Evolutionary conservation across 1,284 basidiomycete genomes (phyloP).

Genomic region (Hemileia vastatrix): DNA sequence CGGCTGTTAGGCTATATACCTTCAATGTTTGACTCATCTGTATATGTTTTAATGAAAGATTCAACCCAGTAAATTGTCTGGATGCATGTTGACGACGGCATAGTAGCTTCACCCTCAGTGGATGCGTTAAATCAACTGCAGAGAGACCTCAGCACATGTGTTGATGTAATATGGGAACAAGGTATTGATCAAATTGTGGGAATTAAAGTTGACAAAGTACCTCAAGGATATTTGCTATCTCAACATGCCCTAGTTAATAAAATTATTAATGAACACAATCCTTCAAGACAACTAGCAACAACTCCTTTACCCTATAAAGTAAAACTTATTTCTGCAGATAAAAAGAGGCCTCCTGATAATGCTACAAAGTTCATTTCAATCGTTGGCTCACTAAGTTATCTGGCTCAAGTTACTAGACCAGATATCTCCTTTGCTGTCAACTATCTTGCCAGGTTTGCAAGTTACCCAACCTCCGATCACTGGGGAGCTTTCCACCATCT

Average conservation of each 20-base stretch:
- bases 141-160: background rate
- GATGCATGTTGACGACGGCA: conserved; percentile 5
- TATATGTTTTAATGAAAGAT: background rate
- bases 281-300: too few species aligned
- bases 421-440: too few species aligned
- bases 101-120: background rate
- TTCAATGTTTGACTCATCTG: background rate
- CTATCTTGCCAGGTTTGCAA: background rate
- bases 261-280: background rate
- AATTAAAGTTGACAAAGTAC: background rate
- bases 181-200: background rate
- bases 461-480: background rate
- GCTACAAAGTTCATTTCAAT: too few species aligned
- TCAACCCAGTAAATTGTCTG: background rate
- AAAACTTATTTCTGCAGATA: too few species aligned
- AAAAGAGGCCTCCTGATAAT: too few species aligned
- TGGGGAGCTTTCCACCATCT: background rate
- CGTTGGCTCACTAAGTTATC: too few species aligned
- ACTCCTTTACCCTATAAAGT: too few species aligned
- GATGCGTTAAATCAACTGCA: background rate
- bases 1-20: background rate
- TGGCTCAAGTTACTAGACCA: too few species aligned
- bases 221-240: background rate
- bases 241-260: background rate
- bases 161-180: background rate